Evolutionary conservation across 2,329 filamentous ascomycete species (phyloP).

Genomic region (Blastomyces gilchristii): DNA sequence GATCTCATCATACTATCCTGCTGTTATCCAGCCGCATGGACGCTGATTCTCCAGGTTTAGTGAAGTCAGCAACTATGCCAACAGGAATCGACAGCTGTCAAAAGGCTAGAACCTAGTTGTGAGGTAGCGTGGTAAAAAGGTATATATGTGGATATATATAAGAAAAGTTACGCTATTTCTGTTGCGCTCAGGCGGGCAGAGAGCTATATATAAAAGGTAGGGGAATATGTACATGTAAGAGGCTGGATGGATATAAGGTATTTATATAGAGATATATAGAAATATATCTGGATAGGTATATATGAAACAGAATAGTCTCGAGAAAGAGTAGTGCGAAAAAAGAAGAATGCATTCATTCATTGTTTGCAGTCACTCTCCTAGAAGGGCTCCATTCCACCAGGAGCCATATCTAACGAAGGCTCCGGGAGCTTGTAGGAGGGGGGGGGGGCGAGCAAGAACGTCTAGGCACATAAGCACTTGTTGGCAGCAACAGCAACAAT

Average conservation of each 20-base stretch:
- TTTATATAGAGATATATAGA: neutral
- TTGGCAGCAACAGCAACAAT: too few relatives aligned
- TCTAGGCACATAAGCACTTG: neutral
- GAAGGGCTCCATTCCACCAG: neutral
- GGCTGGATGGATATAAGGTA: neutral
- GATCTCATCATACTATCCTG: too few relatives aligned
- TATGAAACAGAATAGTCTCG: neutral
- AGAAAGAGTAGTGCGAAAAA: neutral
- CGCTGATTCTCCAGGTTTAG: neutral
- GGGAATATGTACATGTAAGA: neutral
- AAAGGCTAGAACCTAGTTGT: neutral
- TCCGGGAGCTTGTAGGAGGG: neutral
- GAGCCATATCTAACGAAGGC: neutral
- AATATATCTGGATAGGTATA: neutral
- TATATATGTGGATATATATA: neutral
- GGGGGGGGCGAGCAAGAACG: too few relatives aligned
- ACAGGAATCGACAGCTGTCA: neutral
- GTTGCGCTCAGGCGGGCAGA: neutral
- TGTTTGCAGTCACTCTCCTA: neutral
- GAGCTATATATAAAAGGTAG: neutral
- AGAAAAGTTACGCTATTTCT: neutral
- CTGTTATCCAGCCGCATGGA: too few relatives aligned
- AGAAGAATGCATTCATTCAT: neutral
- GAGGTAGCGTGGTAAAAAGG: neutral
- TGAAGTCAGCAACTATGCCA: neutral